Percentiles rank a stretch among this genome's conserved stretches.
These are phyloP conservation scores for Globisporangium viniferum DNA, from an alignment of 352 stramenopile species.

Conservation along the genomic window DNA sequence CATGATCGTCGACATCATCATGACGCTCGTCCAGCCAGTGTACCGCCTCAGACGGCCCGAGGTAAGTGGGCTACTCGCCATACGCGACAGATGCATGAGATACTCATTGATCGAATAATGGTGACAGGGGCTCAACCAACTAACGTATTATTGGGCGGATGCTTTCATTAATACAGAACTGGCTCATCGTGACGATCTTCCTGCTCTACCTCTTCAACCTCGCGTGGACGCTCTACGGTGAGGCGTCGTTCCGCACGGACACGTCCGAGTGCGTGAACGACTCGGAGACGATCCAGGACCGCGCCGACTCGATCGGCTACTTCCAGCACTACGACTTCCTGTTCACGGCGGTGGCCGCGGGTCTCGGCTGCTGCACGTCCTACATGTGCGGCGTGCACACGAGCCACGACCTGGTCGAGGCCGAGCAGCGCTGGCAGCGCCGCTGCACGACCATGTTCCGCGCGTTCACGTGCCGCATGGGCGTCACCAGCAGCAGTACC, in stretches of 20 bases:
- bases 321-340: conserved; percentile 76
- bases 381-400: conserved; percentile 73
- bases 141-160: background rate
- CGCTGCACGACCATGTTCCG: conserved; percentile 62
- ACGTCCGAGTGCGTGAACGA: conserved; percentile 49
- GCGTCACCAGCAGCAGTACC: conserved; percentile 12
- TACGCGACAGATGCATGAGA: background rate
- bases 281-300: conserved; percentile 52
- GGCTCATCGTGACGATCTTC: conserved; percentile 57
- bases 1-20: conserved; percentile 32
- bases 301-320: conserved; percentile 50
- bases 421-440: conserved; percentile 62
- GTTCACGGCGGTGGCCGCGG: conserved; percentile 42
- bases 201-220: conserved; percentile 52
- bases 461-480: conserved; percentile 47
- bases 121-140: too few relatives aligned
- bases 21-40: conserved; percentile 53
- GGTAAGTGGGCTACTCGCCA: conserved; percentile 17
- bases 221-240: conserved; percentile 58
- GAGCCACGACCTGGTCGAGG: conserved; percentile 43
- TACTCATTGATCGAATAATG: too few relatives aligned
- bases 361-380: conserved; percentile 40
- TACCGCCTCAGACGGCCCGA: conserved; percentile 54
- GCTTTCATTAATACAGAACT: conserved; percentile 24
- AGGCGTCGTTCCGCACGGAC: conserved; percentile 44